Base-by-base conservation (phyloP, 306 rosid species). In the Aeschynomene evenia region DNA sequence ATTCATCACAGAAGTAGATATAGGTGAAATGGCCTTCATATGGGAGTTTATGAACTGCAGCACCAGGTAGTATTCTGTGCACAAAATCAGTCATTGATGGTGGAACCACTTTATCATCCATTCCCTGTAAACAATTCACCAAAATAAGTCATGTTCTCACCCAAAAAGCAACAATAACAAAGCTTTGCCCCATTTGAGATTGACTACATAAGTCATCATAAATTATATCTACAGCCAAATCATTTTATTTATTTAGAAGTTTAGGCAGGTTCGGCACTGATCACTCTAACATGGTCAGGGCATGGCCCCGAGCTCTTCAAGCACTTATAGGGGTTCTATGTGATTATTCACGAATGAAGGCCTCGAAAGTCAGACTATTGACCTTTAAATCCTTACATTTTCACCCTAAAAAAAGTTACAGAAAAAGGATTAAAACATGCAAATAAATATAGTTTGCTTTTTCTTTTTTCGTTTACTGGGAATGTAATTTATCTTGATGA, bases 11-110 rank as follows among this genome's bases (percentile, higher is more conserved):
- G 28, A 94, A 94, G 86, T 84, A 90, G 52, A 90, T 58, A 9
- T 94, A 94, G 6, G 98, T 94, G 74, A 87, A 94, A 75, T 94
- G 98, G 37, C 98, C 98, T 82, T 94, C 98, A 37, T 90, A 94
- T 49, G 98, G 98, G 37, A 94, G 98, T 82, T 88, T 94, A 79
- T 90, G 98, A 18, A 94, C 97, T 0, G 96, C 98, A 48, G 85
- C 96, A 82, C 98, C 97, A 2, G 97, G 96, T 46, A 94, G 81
- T 4, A 94, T 66, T 24, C 96, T 90, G 73, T 94, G 98, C 81
- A 90, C 98, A n/a, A 85, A 94, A 80, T 94, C 98, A 4, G 97
- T 94, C 92, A 91, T 84, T 4, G 95, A 81, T 2, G 98, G 98
- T 3, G 96, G 98, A 56, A 89, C 97, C 68, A 90, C 95, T 66